Evolutionary conservation across 148 eudicot species (phyloP).

Genomic region (Agrostemma githago): DNA sequence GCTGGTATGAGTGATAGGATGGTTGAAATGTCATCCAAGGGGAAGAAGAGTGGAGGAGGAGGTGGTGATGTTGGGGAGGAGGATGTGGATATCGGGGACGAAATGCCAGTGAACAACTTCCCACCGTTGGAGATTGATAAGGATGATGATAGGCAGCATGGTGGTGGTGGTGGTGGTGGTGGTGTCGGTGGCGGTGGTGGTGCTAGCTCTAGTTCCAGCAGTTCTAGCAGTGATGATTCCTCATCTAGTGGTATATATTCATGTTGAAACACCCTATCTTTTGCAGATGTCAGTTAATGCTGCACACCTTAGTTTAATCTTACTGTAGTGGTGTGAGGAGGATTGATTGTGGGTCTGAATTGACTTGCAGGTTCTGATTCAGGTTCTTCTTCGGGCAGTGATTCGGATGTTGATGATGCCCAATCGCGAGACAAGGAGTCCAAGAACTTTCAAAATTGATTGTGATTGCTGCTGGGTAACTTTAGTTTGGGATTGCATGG

Average conservation of each 20-base stretch:
- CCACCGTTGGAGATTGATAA: conserved; percentile 81
- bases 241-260: conserved; percentile 78
- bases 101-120: conserved; percentile 60
- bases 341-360: conserved; percentile 2
- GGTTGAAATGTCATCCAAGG: conserved; percentile 38
- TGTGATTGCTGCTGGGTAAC: not conserved
- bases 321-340: too few species aligned
- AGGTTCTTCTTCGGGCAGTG: conserved; percentile 80
- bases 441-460: conserved; percentile 28
- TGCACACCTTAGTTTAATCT: conserved; percentile 6
- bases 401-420: conserved; percentile 87
- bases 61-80: conserved; percentile 55
- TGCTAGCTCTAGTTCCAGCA: conserved; percentile 44
- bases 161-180: conserved; percentile 40
- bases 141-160: conserved; percentile 47
- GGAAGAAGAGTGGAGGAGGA: conserved; percentile 40
- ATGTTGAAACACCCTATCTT: conserved; percentile 18
- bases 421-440: conserved; percentile 49
- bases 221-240: conserved; percentile 80
- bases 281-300: not conserved
- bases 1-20: conserved; percentile 40
- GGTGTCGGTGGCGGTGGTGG: conserved; percentile 18
- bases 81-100: conserved; percentile 85
- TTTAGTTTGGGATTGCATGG: not conserved
- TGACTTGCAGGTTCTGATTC: conserved; percentile 73